Evolutionary conservation across 2,329 filamentous ascomycete species (phyloP).

Genomic region (Verticillium zaregamsianum): DNA sequence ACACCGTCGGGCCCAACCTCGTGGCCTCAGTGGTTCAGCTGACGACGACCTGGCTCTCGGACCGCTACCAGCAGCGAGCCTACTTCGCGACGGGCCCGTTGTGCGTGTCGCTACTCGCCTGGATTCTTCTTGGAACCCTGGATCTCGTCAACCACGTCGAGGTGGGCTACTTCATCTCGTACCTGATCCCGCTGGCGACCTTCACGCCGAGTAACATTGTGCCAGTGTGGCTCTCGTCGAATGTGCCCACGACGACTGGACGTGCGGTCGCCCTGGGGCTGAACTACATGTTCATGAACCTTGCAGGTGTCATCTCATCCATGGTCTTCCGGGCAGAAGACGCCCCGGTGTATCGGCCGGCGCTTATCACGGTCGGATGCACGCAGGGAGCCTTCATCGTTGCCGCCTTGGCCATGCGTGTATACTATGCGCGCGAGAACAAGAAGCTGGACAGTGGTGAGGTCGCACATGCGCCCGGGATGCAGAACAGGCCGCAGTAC

Average conservation of each 20-base stretch:
- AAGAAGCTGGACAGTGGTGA: neutral
- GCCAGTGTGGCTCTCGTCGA: conserved; percentile 8
- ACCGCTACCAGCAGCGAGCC: conserved; percentile 36
- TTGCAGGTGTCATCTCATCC: conserved; percentile 68
- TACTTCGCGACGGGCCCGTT: conserved; percentile 14
- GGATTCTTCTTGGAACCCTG: conserved; percentile 15
- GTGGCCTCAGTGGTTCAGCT: conserved; percentile 13
- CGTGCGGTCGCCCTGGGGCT: conserved; percentile 6
- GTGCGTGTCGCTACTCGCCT: conserved; percentile 13
- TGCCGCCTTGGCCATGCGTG: neutral
- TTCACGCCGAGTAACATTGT: conserved; percentile 14
- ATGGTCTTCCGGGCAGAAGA: conserved; percentile 66
- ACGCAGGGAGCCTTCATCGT: neutral
- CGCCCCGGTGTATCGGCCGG: conserved; percentile 62
- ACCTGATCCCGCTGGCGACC: conserved; percentile 16
- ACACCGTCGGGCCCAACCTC: conserved; percentile 20
- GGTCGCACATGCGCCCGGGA: neutral
- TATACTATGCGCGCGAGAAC: conserved; percentile 1
- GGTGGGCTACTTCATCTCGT: conserved; percentile 19
- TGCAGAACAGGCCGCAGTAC: neutral
- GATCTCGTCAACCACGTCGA: conserved; percentile 49
- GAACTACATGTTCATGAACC: conserved; percentile 51
- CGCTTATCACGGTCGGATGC: conserved; percentile 47
- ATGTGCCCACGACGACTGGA: conserved; percentile 8
- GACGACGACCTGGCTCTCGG: conserved; percentile 13